Percentiles rank a stretch among this genome's conserved stretches.
Evolutionary conservation across 345 rosid species (phyloP).

Genomic region (Noccaea caerulescens): DNA sequence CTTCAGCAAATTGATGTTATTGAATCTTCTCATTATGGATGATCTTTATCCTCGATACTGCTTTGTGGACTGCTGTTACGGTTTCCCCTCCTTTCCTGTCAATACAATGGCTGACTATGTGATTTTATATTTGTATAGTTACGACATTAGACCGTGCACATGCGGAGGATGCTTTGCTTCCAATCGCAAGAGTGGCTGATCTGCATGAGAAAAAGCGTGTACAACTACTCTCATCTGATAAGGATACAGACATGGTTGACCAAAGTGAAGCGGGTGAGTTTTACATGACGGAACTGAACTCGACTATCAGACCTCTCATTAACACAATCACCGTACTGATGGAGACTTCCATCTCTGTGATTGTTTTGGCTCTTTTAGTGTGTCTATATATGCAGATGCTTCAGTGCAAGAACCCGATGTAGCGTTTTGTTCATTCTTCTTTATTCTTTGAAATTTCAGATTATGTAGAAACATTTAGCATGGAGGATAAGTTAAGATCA

Average conservation of each 20-base stretch:
- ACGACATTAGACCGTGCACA: slow-evolving; percentile 86
- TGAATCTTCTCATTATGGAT: slow-evolving; percentile 7
- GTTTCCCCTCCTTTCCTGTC: not conserved
- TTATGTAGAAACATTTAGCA: slow-evolving; percentile 50
- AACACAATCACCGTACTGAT: slow-evolving; percentile 2
- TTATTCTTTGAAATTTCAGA: slow-evolving; percentile 50
- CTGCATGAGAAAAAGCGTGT: slow-evolving; percentile 47
- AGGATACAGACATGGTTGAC: slow-evolving; percentile 54
- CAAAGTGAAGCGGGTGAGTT: slow-evolving; percentile 57
- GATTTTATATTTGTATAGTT: slow-evolving; percentile 55
- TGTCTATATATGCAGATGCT: slow-evolving; percentile 12
- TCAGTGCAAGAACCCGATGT: slow-evolving; percentile 5
- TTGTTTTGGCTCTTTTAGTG: slow-evolving; percentile 6
- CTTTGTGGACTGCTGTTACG: slow-evolving; percentile 4
- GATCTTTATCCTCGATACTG: slow-evolving; percentile 11
- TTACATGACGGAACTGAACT: slow-evolving; percentile 9
- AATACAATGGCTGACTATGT: slow-evolving; percentile 41
- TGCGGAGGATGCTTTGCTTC: slow-evolving; percentile 85
- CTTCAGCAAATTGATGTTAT: not conserved
- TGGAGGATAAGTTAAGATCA: slow-evolving; percentile 73
- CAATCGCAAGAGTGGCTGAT: slow-evolving; percentile 64
- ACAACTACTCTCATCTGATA: slow-evolving; percentile 47
- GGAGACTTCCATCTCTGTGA: not conserved
- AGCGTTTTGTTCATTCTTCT: slow-evolving; percentile 10
- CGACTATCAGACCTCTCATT: slow-evolving; percentile 2